These are phyloP conservation scores for Boletus rubescentipes DNA, from an alignment of 768 basidiomycete species.

Conservation along the genomic window DNA sequence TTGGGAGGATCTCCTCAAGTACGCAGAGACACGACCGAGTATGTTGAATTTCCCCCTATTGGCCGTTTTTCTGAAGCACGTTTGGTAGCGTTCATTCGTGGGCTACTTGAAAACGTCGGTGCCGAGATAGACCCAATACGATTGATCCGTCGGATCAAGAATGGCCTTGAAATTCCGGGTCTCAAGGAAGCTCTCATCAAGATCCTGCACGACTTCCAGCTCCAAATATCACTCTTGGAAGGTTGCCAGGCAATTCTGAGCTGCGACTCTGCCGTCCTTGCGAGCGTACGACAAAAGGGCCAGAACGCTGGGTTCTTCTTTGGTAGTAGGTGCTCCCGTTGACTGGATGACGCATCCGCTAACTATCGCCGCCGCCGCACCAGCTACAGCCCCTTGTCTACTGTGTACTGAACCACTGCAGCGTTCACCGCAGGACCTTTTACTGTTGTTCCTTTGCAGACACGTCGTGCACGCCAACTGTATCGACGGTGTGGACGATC, in stretches of 20 bases:
- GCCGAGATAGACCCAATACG: constrained; percentile 95
- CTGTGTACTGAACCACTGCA: constrained; percentile 63
- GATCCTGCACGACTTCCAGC: constrained; percentile 93
- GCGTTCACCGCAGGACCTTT: constrained; percentile 56
- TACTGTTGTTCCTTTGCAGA: constrained; percentile 81
- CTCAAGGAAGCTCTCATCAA: constrained; percentile 93
- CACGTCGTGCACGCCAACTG: constrained; percentile 86
- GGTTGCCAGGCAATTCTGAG: constrained; percentile 88
- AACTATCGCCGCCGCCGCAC: neutral
- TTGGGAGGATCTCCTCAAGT: constrained; percentile 94
- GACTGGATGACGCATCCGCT: neutral
- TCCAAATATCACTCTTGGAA: constrained; percentile 90
- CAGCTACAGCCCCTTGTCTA: constrained; percentile 65
- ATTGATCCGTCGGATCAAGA: constrained; percentile 90
- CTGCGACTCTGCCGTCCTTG: constrained; percentile 76
- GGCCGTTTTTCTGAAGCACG: neutral
- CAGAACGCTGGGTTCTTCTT: constrained; percentile 83
- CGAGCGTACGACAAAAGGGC: constrained; percentile 62
- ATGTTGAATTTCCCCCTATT: constrained; percentile 17
- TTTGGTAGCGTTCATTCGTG: constrained; percentile 82
- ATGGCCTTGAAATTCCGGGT: constrained; percentile 95
- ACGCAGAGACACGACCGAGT: constrained; percentile 94
- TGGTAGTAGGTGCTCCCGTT: constrained; percentile 47
- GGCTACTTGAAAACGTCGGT: constrained; percentile 92
- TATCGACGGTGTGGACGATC: constrained; percentile 59